Evolutionary conservation across 257 asterid genomes (phyloP).

Genomic region (Solanum gracilifrons): DNA sequence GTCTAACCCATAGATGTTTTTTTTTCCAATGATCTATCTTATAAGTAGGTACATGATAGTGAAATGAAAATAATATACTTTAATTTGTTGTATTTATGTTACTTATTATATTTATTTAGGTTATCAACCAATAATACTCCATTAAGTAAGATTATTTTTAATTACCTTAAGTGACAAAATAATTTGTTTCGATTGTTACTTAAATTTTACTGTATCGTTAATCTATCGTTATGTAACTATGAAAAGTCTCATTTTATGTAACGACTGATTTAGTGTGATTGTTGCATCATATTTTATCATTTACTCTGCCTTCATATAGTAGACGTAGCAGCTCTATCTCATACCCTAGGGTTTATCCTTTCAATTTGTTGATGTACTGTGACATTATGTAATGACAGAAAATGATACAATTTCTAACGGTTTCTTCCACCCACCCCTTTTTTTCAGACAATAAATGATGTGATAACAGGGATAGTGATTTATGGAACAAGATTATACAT

Average conservation of each 20-base stretch:
- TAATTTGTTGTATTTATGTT: neutral
- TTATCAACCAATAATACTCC: neutral
- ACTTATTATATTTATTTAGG: too few species aligned
- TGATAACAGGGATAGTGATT: slow-evolving; percentile 39
- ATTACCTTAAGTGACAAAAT: neutral
- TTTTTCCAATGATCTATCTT: neutral
- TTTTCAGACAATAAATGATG: slow-evolving; percentile 56
- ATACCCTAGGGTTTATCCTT: neutral
- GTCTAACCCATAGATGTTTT: neutral
- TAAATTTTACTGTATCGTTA: neutral
- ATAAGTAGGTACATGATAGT: neutral
- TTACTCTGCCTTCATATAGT: neutral
- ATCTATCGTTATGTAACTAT: neutral
- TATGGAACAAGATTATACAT: slow-evolving; percentile 54
- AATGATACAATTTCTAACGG: neutral
- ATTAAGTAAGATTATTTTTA: neutral
- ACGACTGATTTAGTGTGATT: neutral
- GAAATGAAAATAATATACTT: neutral
- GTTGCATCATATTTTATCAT: neutral
- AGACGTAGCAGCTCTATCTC: neutral
- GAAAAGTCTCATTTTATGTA: neutral
- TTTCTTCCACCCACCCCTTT: neutral
- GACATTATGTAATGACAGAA: neutral
- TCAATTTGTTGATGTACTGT: neutral
- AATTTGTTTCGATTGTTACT: neutral